Evolutionary conservation across 2,329 filamentous ascomycete genomes (phyloP), one percentile per base, ranked within the genome.

Genomic region (Aspergillus bombycis): DNA sequence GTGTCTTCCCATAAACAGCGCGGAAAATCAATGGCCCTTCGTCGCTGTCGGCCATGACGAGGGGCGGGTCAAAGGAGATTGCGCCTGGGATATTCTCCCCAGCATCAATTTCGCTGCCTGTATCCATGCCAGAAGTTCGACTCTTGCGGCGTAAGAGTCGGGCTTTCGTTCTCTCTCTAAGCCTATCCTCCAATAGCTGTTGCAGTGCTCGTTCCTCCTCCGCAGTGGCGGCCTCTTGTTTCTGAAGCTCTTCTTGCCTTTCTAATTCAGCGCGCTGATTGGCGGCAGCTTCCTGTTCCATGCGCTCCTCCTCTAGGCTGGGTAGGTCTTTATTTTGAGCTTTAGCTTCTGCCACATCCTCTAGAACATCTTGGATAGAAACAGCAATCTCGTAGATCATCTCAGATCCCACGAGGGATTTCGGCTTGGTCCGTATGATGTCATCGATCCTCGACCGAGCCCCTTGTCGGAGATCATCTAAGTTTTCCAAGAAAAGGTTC

Each of bases 291-390:
- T 96, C 92, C 66, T 96, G 92, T 16, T 88, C 88, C 32, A 91
- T 93, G 45, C 94, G 88, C 77, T 98, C 94, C 71, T 96, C 93
- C 72, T 96, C 93, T 8, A 98, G 83, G 36, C 93, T 97, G 1
- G 93, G 93, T 19, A 97, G 81, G 65, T 93, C 86, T 61, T 89
- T 86, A 36, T 92, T 91, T 61, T 89, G 87, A 55, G 91, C 89
- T 69, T 91, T 91, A 32, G 89, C 88, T 68, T 89, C 84, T 1
- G 93, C 91, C n/a, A 92, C 92, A 75, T 96, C 92, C 77, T 97
- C 93, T 4, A 98, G 84, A 11, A 94, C 82, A 64, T 91, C 89
- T 68, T 88, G 84, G 34, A 91, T 85, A 5, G 85, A 81, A 55
- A 84, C 80, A 1, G 85, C 84, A 59, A 90, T 82, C 43, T 87